These are phyloP conservation scores for Suillus weaverae DNA, from an alignment of 768 basidiomycete species.

Conservation along the genomic window DNA sequence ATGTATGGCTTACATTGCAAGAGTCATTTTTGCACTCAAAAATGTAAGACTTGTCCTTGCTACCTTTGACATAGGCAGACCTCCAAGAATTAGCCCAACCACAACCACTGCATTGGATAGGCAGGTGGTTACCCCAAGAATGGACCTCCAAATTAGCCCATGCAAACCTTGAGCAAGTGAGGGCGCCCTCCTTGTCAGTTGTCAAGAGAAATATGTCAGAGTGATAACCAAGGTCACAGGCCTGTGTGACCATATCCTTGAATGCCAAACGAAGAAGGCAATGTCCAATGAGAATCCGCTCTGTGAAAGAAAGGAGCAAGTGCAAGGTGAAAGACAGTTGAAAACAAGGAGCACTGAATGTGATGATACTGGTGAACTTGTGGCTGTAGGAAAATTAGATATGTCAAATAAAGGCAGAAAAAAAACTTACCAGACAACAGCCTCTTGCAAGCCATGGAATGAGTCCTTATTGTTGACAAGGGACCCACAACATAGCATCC, in stretches of 20 bases:
- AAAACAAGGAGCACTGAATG: neutral
- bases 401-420: neutral
- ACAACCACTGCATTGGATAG: slow-evolving; percentile 6
- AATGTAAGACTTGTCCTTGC: neutral
- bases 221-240: neutral
- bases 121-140: slow-evolving; percentile 1
- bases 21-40: slow-evolving; percentile 1
- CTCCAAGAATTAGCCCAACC: neutral
- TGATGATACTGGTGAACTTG: neutral
- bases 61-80: neutral
- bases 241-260: neutral
- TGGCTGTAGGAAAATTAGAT: neutral
- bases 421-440: neutral
- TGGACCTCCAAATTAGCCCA: neutral
- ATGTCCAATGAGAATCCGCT: neutral
- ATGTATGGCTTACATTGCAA: neutral
- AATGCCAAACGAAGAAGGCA: neutral
- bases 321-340: neutral
- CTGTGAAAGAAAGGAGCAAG: neutral
- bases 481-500: neutral
- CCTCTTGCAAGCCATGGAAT: neutral
- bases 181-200: neutral
- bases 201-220: neutral
- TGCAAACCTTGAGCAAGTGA: neutral
- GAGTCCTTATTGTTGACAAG: neutral